These are phyloP conservation scores for Rasamsonia emersonii DNA, from an alignment of 2,329 filamentous ascomycete genomes.

Conservation along the genomic window DNA sequence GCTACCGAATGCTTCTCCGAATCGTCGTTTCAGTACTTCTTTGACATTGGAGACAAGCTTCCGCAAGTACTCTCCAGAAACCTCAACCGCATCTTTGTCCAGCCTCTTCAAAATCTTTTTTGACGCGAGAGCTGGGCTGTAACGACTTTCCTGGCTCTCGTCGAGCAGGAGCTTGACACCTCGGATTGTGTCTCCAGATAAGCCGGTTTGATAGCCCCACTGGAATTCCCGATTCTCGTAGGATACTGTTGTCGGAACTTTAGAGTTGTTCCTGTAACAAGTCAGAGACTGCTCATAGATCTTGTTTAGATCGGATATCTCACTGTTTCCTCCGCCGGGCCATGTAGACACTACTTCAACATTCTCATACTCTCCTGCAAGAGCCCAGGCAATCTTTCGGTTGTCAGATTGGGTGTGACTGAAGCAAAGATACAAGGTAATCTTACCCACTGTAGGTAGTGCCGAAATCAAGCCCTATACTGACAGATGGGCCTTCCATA, in stretches of 20 bases:
- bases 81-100: not conserved
- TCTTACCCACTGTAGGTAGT: slow-evolving; percentile 23
- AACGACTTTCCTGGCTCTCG: not conserved
- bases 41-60: not conserved
- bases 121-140: not conserved
- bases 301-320: slow-evolving; percentile 1
- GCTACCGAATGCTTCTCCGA: slow-evolving; percentile 4
- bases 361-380: slow-evolving; percentile 9
- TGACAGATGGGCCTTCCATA: slow-evolving; percentile 11
- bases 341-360: slow-evolving; percentile 16
- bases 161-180: slow-evolving; percentile 15
- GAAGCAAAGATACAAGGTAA: not conserved
- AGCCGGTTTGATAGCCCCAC: slow-evolving; percentile 18
- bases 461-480: slow-evolving; percentile 22
- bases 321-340: slow-evolving; percentile 18
- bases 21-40: slow-evolving; percentile 3
- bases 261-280: slow-evolving; percentile 11
- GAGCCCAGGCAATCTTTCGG: slow-evolving; percentile 14
- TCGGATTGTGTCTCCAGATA: slow-evolving; percentile 15
- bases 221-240: slow-evolving; percentile 7
- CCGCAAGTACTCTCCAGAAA: not conserved
- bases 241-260: slow-evolving; percentile 13
- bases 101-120: not conserved
- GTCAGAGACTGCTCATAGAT: slow-evolving; percentile 1
- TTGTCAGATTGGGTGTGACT: not conserved